Percentiles rank a stretch among this genome's conserved stretches.
These are phyloP conservation scores for Vitis cinerea DNA, from an alignment of 164 flowering plant genomes.

Conservation along the genomic window DNA sequence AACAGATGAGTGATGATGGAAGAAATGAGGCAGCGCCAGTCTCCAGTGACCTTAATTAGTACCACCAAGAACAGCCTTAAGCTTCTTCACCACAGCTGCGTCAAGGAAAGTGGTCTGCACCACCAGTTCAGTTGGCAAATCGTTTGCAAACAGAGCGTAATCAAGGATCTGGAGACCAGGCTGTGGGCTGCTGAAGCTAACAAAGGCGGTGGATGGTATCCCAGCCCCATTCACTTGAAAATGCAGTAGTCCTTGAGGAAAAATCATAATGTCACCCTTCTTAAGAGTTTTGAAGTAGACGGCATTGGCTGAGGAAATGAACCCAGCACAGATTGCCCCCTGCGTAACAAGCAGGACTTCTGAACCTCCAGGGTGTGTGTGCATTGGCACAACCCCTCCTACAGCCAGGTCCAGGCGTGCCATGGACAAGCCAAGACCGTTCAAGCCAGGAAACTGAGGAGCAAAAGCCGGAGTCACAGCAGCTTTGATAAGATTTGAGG, in stretches of 20 bases:
- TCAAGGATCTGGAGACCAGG: constrained; percentile 68
- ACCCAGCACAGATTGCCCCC: constrained; percentile 54
- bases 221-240: constrained; percentile 55
- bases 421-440: constrained; percentile 76
- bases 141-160: constrained; percentile 47
- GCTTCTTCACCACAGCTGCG: constrained; percentile 54
- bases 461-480: constrained; percentile 74
- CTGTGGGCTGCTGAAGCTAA: constrained; percentile 47
- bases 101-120: constrained; percentile 57
- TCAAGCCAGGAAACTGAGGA: constrained; percentile 60
- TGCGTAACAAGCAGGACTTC: constrained; percentile 42
- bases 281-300: constrained; percentile 45
- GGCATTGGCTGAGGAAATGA: constrained; percentile 35
- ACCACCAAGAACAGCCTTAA: constrained; percentile 71
- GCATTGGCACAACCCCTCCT: constrained; percentile 72
- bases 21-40: too few relatives aligned
- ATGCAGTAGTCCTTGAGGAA: constrained; percentile 65
- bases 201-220: constrained; percentile 36
- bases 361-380: constrained; percentile 59
- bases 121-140: constrained; percentile 52
- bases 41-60: constrained; percentile 25
- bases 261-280: constrained; percentile 40
- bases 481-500: constrained; percentile 67
- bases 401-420: constrained; percentile 66
- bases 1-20: too few relatives aligned